Evolutionary conservation across 345 rosid genomes (phyloP), one percentile per base, ranked within the genome.

Genomic region (Aurinia saxatilis): DNA sequence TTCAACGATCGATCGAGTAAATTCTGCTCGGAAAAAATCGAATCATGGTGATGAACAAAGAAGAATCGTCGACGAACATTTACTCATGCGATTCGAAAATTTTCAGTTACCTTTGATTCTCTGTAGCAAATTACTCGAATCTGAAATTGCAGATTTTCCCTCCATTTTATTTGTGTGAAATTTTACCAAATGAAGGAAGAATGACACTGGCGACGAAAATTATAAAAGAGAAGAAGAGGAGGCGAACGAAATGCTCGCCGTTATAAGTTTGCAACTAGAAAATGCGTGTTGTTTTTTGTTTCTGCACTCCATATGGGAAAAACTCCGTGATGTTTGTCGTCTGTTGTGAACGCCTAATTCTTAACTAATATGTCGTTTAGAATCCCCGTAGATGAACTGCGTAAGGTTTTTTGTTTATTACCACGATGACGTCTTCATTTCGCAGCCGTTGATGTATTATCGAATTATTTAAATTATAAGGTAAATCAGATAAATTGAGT

Each of bases 1-100:
- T 70, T 49, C 70, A 61, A 90, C 64, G 34, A 87, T 59, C 30
- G 86, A 83, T 57, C 70, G 61, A 16, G 80, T 80, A 40, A 90
- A 70, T n/a, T 71, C 97, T 87, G 83, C 73, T 61, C 52, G n/a
- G n/a, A n/a, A n/a, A n/a, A 36, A n/a, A 1, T 2, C 66, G 35
- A 37, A 50, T 15, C 34, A 57, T 30, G 13, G 59, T 16, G 30
- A 45, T 33, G 49, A 45, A 47, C 27, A 54, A 54, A 37, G 18
- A 40, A 19, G 29, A 50, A 6, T 1, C 7, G 42, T 21, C 30
- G 50, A 47, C 13, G 8, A n/a, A 6, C 3, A 4, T n/a, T 38
- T 21, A 11, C 45, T 47, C 29, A 33, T 25, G 27, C 10, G 7
- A 45, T 25, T 53, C 36, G 40, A 25, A 14, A 5, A 18, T 34